Evolutionary conservation across 208 protist species (phyloP), one percentile per base, ranked within the genome.

Genomic region (Kentomonas sorsogonicus): DNA sequence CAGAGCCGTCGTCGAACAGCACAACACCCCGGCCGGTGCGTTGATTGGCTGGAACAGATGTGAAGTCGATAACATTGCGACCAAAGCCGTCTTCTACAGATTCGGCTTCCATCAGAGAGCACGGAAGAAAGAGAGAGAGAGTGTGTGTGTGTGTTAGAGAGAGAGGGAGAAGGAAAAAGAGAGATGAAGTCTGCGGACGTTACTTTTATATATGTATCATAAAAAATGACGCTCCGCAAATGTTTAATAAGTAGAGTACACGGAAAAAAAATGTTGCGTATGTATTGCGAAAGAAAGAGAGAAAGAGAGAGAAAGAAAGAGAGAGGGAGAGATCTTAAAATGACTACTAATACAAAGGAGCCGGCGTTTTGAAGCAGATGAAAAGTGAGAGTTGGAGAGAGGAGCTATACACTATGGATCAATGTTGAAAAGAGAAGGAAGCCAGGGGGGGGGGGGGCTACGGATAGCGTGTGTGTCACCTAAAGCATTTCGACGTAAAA

Each of bases 201-300:
- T 3, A 1, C 26, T 3, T 41, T 55, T 46, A 46, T 60, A 23
- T 16, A 36, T 51, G 25, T 55, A 25, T n/a, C n/a, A n/a, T n/a
- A n/a, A n/a, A n/a, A n/a, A n/a, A n/a, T n/a, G n/a, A n/a, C n/a
- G 5, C 11, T 36, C 11, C 33, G 11, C 33, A 11, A 15, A 15
- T 36, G 33, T 36, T 36, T 36, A 15, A 66, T 46, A 40, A 53
- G n/a, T 26, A 25, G 39, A 61, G 2, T 54, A 61, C 39, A 54
- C 23, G 51, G n/a, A 53, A 39, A 61, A 5, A 55, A 5, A 44
- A 23, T 16, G 26, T 61, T 27, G 18, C 3, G 11, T 29, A 53
- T 56, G 39, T 36, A 46, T 22, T 45, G 33, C 36, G 18, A 39
- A 45, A 63, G 11, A 44, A 63, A 63, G 40, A 9, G 3, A 39